Percentiles rank a stretch among this genome's conserved stretches.
phyloP scores from a whole-genome alignment of 2,329 filamentous ascomycete genomes.

The Chrysoporthe austroafricana region DNA sequence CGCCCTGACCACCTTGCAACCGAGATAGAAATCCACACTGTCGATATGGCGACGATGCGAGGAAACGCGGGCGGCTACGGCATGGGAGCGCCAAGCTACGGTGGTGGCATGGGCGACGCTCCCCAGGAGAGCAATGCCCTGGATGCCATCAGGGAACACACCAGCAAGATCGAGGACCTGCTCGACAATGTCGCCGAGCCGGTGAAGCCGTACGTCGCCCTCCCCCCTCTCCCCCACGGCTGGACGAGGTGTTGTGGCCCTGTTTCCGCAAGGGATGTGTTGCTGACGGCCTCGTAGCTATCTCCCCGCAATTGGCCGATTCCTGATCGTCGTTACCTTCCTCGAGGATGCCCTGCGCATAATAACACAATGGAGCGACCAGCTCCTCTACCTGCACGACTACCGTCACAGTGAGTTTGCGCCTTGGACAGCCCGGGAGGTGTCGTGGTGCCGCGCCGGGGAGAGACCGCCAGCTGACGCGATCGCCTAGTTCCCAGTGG shows the following conservation, averaged over 20 bases:
- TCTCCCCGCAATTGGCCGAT: slow-evolving; percentile 92
- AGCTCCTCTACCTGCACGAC: slow-evolving; percentile 89
- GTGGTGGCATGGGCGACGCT: slow-evolving; percentile 70
- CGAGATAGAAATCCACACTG: background rate
- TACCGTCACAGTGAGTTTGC: slow-evolving; percentile 82
- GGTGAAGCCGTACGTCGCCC: slow-evolving; percentile 81
- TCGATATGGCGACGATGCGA: slow-evolving; percentile 29
- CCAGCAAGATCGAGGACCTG: slow-evolving; percentile 96
- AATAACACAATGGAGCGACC: slow-evolving; percentile 95
- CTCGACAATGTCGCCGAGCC: slow-evolving; percentile 87
- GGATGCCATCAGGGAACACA: slow-evolving; percentile 90
- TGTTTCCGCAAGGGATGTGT: background rate
- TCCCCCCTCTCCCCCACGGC: slow-evolving; percentile 18
- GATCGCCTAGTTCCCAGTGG: slow-evolving; percentile 73
- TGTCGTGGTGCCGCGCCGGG: background rate
- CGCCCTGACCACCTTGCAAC: background rate
- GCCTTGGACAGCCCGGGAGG: background rate
- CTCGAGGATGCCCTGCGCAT: slow-evolving; percentile 95
- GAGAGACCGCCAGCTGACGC: slow-evolving; percentile 13
- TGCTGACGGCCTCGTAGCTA: slow-evolving; percentile 63
- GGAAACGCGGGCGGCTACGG: slow-evolving; percentile 29
- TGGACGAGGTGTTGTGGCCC: background rate
- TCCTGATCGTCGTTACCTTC: slow-evolving; percentile 97
- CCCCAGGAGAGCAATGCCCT: slow-evolving; percentile 75
- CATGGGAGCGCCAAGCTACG: slow-evolving; percentile 65